Evolutionary conservation across 139 green algal species (phyloP).

Genomic region (Chlorella sp.): DNA sequence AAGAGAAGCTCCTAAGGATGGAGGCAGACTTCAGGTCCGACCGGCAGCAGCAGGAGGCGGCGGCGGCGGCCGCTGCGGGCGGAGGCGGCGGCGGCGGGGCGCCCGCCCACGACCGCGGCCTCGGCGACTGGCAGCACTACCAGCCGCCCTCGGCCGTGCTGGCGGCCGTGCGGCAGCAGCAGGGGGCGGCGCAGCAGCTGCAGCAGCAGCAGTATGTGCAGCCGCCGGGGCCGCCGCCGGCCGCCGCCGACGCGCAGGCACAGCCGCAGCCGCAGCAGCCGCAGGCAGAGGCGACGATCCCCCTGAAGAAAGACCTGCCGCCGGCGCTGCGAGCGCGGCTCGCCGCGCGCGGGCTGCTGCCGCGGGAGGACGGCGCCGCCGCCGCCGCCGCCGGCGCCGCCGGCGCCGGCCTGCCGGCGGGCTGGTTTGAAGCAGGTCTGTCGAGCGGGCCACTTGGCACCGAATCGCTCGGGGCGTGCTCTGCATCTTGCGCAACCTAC

Average conservation of each 20-base stretch:
- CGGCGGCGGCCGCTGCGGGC: background rate
- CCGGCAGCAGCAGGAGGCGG: background rate
- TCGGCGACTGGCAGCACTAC: constrained; percentile 56
- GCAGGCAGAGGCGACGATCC: constrained; percentile 24
- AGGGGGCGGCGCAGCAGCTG: background rate
- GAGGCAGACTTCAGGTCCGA: constrained; percentile 6
- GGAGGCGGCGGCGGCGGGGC: background rate
- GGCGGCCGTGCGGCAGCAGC: constrained; percentile 25
- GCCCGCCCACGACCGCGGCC: constrained; percentile 27
- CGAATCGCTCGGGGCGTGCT: no score
- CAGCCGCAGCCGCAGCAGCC: background rate
- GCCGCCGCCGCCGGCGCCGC: background rate
- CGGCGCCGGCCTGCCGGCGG: constrained; percentile 16
- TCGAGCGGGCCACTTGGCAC: no score
- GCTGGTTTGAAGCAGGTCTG: background rate
- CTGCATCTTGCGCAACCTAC: no score
- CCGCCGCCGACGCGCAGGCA: background rate
- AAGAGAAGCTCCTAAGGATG: constrained; percentile 18
- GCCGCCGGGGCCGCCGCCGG: background rate
- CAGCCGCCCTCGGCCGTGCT: constrained; percentile 49
- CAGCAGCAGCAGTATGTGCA: constrained; percentile 16
- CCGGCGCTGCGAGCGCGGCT: constrained; percentile 59
- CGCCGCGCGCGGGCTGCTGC: constrained; percentile 59
- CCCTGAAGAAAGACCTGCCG: constrained; percentile 58
- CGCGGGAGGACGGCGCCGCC: background rate